These are phyloP conservation scores for Amylocarpus encephaloides DNA, from an alignment of 2,329 filamentous ascomycete genomes.

Conservation along the genomic window DNA sequence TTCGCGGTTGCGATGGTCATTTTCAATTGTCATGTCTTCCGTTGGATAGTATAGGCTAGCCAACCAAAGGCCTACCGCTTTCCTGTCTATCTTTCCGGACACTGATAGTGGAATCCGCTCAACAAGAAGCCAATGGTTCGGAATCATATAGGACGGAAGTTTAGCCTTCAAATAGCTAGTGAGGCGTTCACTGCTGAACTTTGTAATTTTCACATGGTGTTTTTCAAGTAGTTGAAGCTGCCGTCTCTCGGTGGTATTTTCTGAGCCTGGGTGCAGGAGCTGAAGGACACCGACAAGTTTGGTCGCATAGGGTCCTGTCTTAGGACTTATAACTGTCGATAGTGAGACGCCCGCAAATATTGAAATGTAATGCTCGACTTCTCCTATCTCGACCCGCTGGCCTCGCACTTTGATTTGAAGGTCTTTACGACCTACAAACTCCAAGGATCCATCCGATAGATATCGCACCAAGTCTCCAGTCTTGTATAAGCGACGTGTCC, in stretches of 20 bases:
- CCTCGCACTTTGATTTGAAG: slow-evolving; percentile 46
- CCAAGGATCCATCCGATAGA: slow-evolving; percentile 20
- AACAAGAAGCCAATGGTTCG: slow-evolving; percentile 29
- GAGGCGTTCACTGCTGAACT: slow-evolving; percentile 1
- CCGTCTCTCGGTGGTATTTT: too few species aligned
- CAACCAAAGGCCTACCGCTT: too few species aligned
- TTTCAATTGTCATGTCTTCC: too few species aligned
- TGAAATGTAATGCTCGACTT: slow-evolving; percentile 34
- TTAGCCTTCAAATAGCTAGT: slow-evolving; percentile 2
- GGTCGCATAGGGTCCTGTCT: too few species aligned
- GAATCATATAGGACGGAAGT: slow-evolving; percentile 32
- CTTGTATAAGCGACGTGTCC: background rate
- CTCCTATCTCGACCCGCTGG: slow-evolving; percentile 40
- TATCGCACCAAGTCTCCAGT: slow-evolving; percentile 10
- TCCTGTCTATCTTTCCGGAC: slow-evolving; percentile 32
- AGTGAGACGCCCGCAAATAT: background rate
- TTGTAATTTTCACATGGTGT: background rate
- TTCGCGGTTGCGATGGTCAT: too few species aligned
- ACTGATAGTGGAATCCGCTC: slow-evolving; percentile 25
- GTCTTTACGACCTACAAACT: slow-evolving; percentile 47
- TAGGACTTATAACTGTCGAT: too few species aligned
- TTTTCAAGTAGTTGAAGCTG: background rate
- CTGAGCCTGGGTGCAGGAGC: too few species aligned
- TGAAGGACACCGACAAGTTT: too few species aligned
- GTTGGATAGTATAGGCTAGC: too few species aligned